Evolutionary conservation across 1,284 basidiomycete species (phyloP).

Genomic region (Coniferiporia sulphurascens): DNA sequence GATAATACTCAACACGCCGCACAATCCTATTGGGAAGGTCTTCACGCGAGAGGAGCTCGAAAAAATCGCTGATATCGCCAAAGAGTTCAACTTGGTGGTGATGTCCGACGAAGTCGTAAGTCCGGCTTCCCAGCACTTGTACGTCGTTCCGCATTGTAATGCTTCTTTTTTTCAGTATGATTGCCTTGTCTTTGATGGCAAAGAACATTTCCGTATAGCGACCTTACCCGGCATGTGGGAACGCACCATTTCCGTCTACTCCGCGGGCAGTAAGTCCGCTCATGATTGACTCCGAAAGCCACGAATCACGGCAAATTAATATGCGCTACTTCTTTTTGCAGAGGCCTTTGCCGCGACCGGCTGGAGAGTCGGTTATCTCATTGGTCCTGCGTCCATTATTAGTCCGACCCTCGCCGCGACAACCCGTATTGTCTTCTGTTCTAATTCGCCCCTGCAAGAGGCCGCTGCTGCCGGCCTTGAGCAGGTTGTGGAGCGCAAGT

Average conservation of each 20-base stretch:
- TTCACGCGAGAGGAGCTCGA: constrained; percentile 83
- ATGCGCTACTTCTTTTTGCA: constrained; percentile 28
- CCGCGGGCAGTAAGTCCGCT: constrained; percentile 61
- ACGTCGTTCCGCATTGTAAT: constrained; percentile 5
- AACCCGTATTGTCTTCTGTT: constrained; percentile 93
- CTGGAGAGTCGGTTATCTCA: constrained; percentile 96
- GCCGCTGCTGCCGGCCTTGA: constrained; percentile 86
- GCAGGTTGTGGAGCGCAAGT: constrained; percentile 64
- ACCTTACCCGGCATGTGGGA: constrained; percentile 98
- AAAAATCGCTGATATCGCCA: constrained; percentile 79
- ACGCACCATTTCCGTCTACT: constrained; percentile 79
- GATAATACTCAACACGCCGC: constrained; percentile 92
- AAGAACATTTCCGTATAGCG: constrained; percentile 89
- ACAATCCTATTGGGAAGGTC: constrained; percentile 96
- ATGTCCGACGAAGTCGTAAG: constrained; percentile 95
- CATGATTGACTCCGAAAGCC: not conserved
- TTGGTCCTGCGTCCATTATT: constrained; percentile 83
- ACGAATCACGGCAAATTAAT: not conserved
- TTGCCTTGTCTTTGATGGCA: constrained; percentile 83
- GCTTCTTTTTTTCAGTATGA: constrained; percentile 65
- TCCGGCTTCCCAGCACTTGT: constrained; percentile 16
- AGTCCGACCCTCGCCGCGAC: constrained; percentile 84
- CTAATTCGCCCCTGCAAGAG: constrained; percentile 90
- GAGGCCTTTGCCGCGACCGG: constrained; percentile 98
- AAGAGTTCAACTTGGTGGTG: constrained; percentile 90